A percentile compares a stretch with the other conserved stretches of the same genome.
Conservation (phyloP, 2,329 filamentous ascomycete species). For the Ophiostoma quercus region DNA sequence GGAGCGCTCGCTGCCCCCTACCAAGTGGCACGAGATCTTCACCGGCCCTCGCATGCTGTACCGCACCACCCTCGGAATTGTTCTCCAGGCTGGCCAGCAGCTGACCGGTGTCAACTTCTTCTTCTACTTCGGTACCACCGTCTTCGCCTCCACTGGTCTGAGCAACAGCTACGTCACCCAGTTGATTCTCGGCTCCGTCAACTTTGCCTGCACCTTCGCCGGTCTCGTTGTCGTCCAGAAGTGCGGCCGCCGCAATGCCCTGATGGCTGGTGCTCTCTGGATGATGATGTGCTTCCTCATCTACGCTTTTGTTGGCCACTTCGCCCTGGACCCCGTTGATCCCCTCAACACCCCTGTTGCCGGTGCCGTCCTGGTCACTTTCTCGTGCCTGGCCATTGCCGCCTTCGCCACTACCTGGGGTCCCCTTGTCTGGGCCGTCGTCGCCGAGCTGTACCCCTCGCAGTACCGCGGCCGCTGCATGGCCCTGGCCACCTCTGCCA, state of each 20-base stretch:
- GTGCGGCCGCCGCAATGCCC: slow-evolving; percentile 58
- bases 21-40: slow-evolving; percentile 30
- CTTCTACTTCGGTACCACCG: slow-evolving; percentile 58
- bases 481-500: slow-evolving; percentile 63
- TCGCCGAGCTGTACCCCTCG: slow-evolving; percentile 58
- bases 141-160: slow-evolving; percentile 53
- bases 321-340: slow-evolving; percentile 43
- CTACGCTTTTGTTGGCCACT: slow-evolving; percentile 38
- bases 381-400: slow-evolving; percentile 63
- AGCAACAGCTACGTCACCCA: slow-evolving; percentile 51
- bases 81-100: slow-evolving; percentile 61
- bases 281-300: slow-evolving; percentile 47
- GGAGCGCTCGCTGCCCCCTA: slow-evolving; percentile 46
- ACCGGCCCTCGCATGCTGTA: slow-evolving; percentile 11
- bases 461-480: slow-evolving; percentile 59
- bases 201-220: slow-evolving; percentile 58
- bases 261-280: slow-evolving; percentile 60
- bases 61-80: slow-evolving; percentile 9
- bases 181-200: slow-evolving; percentile 60
- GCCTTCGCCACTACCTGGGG: slow-evolving; percentile 54
- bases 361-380: slow-evolving; percentile 51
- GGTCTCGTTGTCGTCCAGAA: slow-evolving; percentile 60
- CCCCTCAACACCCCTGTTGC: slow-evolving; percentile 49
- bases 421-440: slow-evolving; percentile 48
- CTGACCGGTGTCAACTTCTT: slow-evolving; percentile 55